Percentiles rank a stretch among this genome's conserved stretches.
These are phyloP conservation scores for Penicillium sp. DNA, from an alignment of 2,329 filamentous ascomycete species.

Conservation along the genomic window DNA sequence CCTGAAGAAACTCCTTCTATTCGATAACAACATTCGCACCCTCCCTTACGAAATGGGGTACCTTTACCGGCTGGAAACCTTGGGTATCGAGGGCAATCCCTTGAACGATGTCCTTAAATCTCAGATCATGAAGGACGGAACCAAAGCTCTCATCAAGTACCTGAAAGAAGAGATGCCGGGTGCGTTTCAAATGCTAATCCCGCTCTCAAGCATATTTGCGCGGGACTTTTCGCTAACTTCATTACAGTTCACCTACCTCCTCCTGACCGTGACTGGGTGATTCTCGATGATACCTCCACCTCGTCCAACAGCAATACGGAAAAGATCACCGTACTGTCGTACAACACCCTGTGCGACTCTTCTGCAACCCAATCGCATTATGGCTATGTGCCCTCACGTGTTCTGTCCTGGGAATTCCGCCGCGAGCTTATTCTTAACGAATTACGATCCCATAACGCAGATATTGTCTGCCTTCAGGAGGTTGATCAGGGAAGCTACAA, in stretches of 20 bases:
- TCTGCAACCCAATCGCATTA: slow-evolving; percentile 83
- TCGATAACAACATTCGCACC: slow-evolving; percentile 82
- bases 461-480: slow-evolving; percentile 91
- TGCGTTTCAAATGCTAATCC: slow-evolving; percentile 47
- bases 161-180: slow-evolving; percentile 81
- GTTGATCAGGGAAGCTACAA: slow-evolving; percentile 90
- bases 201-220: neutral
- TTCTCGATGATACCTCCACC: slow-evolving; percentile 58
- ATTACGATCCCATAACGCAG: slow-evolving; percentile 72
- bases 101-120: slow-evolving; percentile 72
- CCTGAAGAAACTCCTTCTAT: slow-evolving; percentile 77
- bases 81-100: slow-evolving; percentile 91
- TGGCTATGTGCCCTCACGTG: slow-evolving; percentile 81
- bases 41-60: slow-evolving; percentile 86
- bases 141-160: slow-evolving; percentile 75
- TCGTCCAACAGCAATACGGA: slow-evolving; percentile 54
- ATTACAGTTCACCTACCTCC: slow-evolving; percentile 71
- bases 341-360: slow-evolving; percentile 94
- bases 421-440: slow-evolving; percentile 80
- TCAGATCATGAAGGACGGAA: slow-evolving; percentile 82
- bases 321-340: slow-evolving; percentile 80
- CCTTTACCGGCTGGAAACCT: slow-evolving; percentile 79
- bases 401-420: slow-evolving; percentile 83
- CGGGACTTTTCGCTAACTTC: slow-evolving; percentile 16
- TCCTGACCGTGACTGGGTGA: slow-evolving; percentile 69